Base-by-base conservation (phyloP, 805 yeast species). In the Candida ipomoeae region DNA sequence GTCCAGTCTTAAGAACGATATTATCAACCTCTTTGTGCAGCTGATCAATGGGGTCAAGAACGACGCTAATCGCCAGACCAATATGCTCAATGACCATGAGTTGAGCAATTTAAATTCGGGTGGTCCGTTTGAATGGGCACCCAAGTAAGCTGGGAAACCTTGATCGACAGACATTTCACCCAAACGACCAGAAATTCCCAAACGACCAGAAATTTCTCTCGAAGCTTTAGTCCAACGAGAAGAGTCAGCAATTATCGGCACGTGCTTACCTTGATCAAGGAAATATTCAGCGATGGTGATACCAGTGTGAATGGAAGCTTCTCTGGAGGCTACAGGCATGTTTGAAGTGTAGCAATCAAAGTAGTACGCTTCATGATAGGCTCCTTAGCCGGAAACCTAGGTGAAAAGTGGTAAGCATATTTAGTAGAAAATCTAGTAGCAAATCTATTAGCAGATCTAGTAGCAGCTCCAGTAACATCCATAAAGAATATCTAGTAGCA, bases 111-210 rank as follows among this genome's bases (percentile, higher is more conserved):
- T 86, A 85, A 60, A 73, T 78, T 18, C 81, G 79, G 42, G 80
- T 89, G 3, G 67, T 81, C 18, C 73, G 77, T 10, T 64, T 87
- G 48, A 82, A 70, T 94, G 92, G 48, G 99, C 97, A 78, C 99
- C 99, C 70, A 94, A 80, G 71, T 94, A 94, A 47, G 99, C 99
- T 55, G 99, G 99, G 92, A 91, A 94, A 79, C 99, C 99, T 80
- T 95, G 99, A 76, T 94, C 99, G 55, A 99, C 99, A 68, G 99
- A 99, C 99, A 94, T 94, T 80, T 94, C 99, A 76, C 99, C 99
- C 71, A 94, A 80, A 82, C 99, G 95, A 82, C 99, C 99, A 48
- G 98, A 91, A 70, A 94, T 87, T 82, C 99, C 99, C 71, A 94
- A 80, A 82, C 99, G 95, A 82, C 99, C 99, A 48, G 98, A 91